These are phyloP conservation scores for Poa annua DNA, from an alignment of 176 grass and related monocot genomes.

Conservation along the genomic window DNA sequence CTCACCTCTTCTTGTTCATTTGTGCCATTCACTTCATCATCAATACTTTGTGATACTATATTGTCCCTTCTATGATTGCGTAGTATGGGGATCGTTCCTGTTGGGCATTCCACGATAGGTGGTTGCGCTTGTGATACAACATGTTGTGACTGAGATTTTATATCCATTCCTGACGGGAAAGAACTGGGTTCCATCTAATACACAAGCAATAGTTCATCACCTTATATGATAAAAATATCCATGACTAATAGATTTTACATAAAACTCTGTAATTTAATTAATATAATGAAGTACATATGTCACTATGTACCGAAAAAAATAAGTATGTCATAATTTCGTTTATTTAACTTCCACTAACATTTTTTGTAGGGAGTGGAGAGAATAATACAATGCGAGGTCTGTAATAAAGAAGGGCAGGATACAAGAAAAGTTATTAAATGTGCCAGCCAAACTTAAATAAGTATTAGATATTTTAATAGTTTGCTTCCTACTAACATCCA, in stretches of 20 bases:
- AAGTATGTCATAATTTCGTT: neutral
- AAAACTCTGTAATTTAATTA: neutral
- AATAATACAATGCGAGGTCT: neutral
- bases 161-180: neutral
- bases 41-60: neutral
- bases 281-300: neutral
- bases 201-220: neutral
- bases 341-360: neutral
- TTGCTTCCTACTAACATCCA: neutral
- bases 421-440: neutral
- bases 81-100: constrained; percentile 7
- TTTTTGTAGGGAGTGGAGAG: neutral
- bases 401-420: neutral
- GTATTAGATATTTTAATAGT: neutral
- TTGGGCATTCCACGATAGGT: neutral
- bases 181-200: constrained; percentile 22
- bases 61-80: neutral
- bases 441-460: neutral
- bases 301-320: neutral
- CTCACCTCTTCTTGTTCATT: constrained; percentile 9
- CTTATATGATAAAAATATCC: neutral
- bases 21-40: too few species aligned
- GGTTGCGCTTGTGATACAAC: neutral
- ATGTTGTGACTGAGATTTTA: neutral
- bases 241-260: neutral